Percentiles rank a stretch among this genome's conserved stretches.
Evolutionary conservation across 2,329 filamentous ascomycete species (phyloP).

Genomic region (Thielaviopsis musarum): DNA sequence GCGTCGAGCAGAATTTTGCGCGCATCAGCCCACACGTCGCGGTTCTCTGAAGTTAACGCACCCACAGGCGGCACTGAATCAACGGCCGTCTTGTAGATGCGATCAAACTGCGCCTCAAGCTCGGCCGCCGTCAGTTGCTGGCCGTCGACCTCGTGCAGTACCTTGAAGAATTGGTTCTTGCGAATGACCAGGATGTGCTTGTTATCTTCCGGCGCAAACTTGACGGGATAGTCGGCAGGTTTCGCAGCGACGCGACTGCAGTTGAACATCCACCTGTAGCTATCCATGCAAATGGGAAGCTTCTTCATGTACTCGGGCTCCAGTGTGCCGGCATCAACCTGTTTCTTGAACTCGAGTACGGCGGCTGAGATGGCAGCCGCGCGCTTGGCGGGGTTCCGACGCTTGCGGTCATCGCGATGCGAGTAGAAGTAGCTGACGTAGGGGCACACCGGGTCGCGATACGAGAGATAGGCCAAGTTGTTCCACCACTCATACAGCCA

Average conservation of each 20-base stretch:
- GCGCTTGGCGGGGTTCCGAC: slow-evolving; percentile 78
- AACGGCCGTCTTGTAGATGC: slow-evolving; percentile 56
- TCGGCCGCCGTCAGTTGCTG: slow-evolving; percentile 77
- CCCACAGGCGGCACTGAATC: slow-evolving; percentile 61
- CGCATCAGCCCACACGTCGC: slow-evolving; percentile 81
- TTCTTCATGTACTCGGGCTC: slow-evolving; percentile 99
- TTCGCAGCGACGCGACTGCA: slow-evolving; percentile 68
- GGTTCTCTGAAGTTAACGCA: slow-evolving; percentile 76
- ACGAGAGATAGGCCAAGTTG: slow-evolving; percentile 75
- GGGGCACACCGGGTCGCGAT: slow-evolving; percentile 89
- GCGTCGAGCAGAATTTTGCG: slow-evolving; percentile 58
- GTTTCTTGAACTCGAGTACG: slow-evolving; percentile 82
- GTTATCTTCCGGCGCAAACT: slow-evolving; percentile 58
- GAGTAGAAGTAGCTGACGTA: slow-evolving; percentile 99
- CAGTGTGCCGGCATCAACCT: slow-evolving; percentile 65
- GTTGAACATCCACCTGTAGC: slow-evolving; percentile 99
- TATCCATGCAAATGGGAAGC: slow-evolving; percentile 94
- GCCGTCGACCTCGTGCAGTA: slow-evolving; percentile 64
- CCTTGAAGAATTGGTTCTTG: slow-evolving; percentile 97
- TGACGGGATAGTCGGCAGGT: slow-evolving; percentile 66
- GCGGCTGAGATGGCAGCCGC: slow-evolving; percentile 80
- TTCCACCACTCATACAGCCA: slow-evolving; percentile 99
- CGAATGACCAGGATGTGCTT: slow-evolving; percentile 80
- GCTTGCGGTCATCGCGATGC: slow-evolving; percentile 78
- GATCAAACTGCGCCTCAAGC: slow-evolving; percentile 76